Percentiles rank a stretch among this genome's conserved stretches.
phyloP scores from a whole-genome alignment of 139 green algal genomes.

The Micromonas commoda region DNA sequence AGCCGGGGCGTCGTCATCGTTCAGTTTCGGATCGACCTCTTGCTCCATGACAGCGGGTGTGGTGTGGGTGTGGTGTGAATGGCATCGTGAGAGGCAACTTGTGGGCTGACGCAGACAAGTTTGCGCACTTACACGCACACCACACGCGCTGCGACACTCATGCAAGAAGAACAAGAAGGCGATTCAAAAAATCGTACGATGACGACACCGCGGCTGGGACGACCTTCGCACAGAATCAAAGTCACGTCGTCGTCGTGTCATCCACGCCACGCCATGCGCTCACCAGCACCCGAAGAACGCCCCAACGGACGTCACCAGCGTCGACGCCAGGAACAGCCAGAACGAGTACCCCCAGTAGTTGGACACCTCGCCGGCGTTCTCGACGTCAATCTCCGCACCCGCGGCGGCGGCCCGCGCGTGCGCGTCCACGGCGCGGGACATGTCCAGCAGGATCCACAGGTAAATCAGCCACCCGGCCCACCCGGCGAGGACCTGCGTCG shows the following conservation, averaged over 20 bases:
- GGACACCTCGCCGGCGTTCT: background rate
- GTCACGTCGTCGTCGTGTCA: background rate
- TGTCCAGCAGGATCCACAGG: background rate
- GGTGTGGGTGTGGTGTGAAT: no score
- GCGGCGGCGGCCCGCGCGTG: background rate
- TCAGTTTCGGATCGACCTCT: no score
- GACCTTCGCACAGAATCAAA: background rate
- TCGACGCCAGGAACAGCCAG: background rate
- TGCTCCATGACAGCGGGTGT: no score
- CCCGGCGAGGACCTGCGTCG: background rate
- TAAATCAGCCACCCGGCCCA: background rate
- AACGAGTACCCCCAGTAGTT: background rate
- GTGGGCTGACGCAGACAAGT: no score
- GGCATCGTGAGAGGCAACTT: no score
- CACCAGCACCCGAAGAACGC: background rate
- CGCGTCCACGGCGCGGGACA: background rate
- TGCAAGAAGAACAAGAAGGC: no score
- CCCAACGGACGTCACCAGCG: background rate
- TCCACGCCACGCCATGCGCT: no score
- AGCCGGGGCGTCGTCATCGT: no score
- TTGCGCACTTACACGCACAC: no score
- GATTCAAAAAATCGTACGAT: no score
- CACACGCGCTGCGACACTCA: no score
- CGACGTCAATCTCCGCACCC: background rate
- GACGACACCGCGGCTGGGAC: no score